Conservation (phyloP, 257 asterid species). For the Solanum etuberosum region DNA sequence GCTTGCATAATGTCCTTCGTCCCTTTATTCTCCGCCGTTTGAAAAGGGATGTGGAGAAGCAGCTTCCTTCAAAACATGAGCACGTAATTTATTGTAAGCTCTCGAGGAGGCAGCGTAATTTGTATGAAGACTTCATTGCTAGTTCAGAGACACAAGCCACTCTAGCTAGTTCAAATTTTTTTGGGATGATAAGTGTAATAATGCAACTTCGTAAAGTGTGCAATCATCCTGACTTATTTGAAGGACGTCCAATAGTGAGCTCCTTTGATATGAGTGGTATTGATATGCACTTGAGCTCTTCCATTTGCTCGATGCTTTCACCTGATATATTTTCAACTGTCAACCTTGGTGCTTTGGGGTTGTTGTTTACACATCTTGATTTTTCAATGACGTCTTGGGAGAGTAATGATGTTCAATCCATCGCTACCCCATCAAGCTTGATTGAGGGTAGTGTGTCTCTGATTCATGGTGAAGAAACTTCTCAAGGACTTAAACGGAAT, state of each 20-base stretch:
- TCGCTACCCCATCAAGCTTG: conserved; percentile 69
- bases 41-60: conserved; percentile 98
- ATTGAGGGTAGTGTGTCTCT: conserved; percentile 40
- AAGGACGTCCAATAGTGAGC: conserved; percentile 97
- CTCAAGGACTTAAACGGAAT: conserved; percentile 24
- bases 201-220: conserved; percentile 99
- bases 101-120: conserved; percentile 93
- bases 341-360: conserved; percentile 68
- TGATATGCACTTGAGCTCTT: conserved; percentile 71
- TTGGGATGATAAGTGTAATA: conserved; percentile 95
- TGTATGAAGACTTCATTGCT: conserved; percentile 97
- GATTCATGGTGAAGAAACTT: conserved; percentile 27
- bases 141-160: conserved; percentile 99
- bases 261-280: conserved; percentile 87
- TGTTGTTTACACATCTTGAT: conserved; percentile 78
- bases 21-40: conserved; percentile 92
- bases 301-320: conserved; percentile 60
- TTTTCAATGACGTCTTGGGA: conserved; percentile 91
- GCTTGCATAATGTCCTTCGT: conserved; percentile 97
- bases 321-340: conserved; percentile 50
- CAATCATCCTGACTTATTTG: conserved; percentile 98
- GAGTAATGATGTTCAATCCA: conserved; percentile 64
- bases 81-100: conserved; percentile 89
- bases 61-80: conserved; percentile 89
- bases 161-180: conserved; percentile 78